These are phyloP conservation scores for Cladorrhinum samala DNA, from an alignment of 495 filamentous ascomycete species.

Conservation along the genomic window DNA sequence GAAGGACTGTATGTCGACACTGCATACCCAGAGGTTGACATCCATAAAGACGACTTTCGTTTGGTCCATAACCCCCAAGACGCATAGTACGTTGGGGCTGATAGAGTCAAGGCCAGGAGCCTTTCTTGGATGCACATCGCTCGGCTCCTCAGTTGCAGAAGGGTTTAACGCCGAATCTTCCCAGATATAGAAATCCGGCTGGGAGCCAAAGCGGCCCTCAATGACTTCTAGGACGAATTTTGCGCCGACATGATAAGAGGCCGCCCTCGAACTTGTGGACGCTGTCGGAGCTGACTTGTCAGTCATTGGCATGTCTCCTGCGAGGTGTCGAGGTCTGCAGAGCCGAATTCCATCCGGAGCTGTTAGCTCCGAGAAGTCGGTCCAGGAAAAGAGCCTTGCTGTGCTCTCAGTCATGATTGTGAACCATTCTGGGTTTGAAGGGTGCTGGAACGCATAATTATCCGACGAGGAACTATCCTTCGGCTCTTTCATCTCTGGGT, in stretches of 20 bases:
- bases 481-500: too few relatives aligned
- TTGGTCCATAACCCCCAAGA: slow-evolving; percentile 8
- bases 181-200: too few relatives aligned
- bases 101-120: not conserved
- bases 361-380: slow-evolving; percentile 15
- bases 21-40: slow-evolving; percentile 25
- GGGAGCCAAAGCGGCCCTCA: too few relatives aligned
- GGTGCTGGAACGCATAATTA: slow-evolving; percentile 11
- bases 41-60: slow-evolving; percentile 24
- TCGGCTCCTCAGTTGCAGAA: too few relatives aligned
- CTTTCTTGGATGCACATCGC: too few relatives aligned
- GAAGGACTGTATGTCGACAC: slow-evolving; percentile 13
- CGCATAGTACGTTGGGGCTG: not conserved
- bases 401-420: slow-evolving; percentile 3
- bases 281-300: too few relatives aligned
- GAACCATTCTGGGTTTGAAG: slow-evolving; percentile 13
- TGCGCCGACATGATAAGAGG: too few relatives aligned
- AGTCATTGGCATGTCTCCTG: too few relatives aligned
- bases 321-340: too few relatives aligned
- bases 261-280: too few relatives aligned
- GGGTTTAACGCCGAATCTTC: too few relatives aligned
- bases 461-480: not conserved
- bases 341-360: slow-evolving; percentile 1
- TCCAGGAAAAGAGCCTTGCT: slow-evolving; percentile 20
- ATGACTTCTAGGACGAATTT: too few relatives aligned